Evolutionary conservation across 371 early-diverging fungal genomes (phyloP), one percentile per base, ranked within the genome.

Genomic region (Mucor lusitanicus): DNA sequence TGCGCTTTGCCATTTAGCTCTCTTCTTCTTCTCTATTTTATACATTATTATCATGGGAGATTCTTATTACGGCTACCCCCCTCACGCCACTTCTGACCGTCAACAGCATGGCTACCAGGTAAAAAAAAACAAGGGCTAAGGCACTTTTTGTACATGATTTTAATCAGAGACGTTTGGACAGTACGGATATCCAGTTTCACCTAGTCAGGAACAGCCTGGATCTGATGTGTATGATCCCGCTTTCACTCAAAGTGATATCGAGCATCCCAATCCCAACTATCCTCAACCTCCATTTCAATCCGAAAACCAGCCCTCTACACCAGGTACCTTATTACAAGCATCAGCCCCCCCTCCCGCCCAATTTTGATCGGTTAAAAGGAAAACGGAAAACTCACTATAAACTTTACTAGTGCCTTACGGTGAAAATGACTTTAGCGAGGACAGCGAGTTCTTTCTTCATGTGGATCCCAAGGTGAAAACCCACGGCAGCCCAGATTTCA

Each of bases 401-500:
- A 12, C 58, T 35, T 25, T n/a, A n/a, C 30, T n/a, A 73, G 74
- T 73, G 0, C 70, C 74, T 48, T 73, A 73, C 42, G 70, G 69
- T 44, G 60, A 66, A 17, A 58, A 21, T 9, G 13, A 32, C 8
- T n/a, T n/a, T 35, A n/a, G 28, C 13, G 55, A 40, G 9, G 65
- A 68, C n/a, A 63, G 64, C 19, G 63, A 65, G 35, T 67, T 72
- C 33, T 69, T 60, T 35, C 60, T 79, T 44, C 77, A 80, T 48
- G 73, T 79, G 3, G 68, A 80, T 35, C 78, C 81, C 21, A 54
- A 63, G 2, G 37, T 76, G 6, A 46, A 68, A 12, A 39, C 70
- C 7, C 21, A 59, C 3, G 74, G 72, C 11, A 65, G 69, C 9
- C 63, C 73, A n/a, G 59, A 78, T 56, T 85, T 88, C 61, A 73